Evolutionary conservation across 108 stramenopile genomes (phyloP).

Genomic region (Discostella stelligeroides): DNA sequence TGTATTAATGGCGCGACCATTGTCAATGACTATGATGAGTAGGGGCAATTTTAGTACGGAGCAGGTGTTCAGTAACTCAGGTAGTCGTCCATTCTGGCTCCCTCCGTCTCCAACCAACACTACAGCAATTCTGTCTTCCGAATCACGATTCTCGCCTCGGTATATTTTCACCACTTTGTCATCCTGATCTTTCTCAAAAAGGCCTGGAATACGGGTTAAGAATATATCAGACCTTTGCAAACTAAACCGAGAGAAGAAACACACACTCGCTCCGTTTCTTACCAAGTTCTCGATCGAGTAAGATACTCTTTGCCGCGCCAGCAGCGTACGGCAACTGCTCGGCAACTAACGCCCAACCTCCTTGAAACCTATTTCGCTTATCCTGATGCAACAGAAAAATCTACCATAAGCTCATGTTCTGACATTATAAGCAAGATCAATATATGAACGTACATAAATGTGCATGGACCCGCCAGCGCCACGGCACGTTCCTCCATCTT

Average conservation of each 20-base stretch:
- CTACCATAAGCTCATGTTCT: neutral
- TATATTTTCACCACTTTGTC: constrained; percentile 37
- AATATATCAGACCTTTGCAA: neutral
- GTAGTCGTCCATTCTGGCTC: constrained; percentile 65
- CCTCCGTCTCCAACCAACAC: constrained; percentile 72
- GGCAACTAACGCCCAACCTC: constrained; percentile 71
- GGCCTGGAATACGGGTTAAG: constrained; percentile 49
- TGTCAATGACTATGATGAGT: constrained; percentile 65
- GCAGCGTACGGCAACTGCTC: constrained; percentile 72
- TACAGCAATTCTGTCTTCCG: constrained; percentile 54
- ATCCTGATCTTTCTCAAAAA: constrained; percentile 66
- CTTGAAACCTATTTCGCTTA: constrained; percentile 56
- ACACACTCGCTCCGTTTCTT: neutral
- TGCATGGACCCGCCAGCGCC: constrained; percentile 77
- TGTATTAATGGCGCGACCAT: constrained; percentile 77
- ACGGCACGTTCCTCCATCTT: constrained; percentile 60
- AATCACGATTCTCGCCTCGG: constrained; percentile 16
- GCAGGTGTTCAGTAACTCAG: constrained; percentile 61
- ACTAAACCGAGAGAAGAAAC: neutral
- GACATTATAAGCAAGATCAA: neutral
- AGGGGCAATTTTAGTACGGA: constrained; percentile 67
- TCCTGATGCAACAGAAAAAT: constrained; percentile 29
- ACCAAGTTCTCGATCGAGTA: constrained; percentile 58
- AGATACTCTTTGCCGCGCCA: constrained; percentile 70
- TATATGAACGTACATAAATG: constrained; percentile 30